Evolutionary conservation across 2,329 filamentous ascomycete species (phyloP), one percentile per base, ranked within the genome.

Genomic region (Trichoderma asperellum): DNA sequence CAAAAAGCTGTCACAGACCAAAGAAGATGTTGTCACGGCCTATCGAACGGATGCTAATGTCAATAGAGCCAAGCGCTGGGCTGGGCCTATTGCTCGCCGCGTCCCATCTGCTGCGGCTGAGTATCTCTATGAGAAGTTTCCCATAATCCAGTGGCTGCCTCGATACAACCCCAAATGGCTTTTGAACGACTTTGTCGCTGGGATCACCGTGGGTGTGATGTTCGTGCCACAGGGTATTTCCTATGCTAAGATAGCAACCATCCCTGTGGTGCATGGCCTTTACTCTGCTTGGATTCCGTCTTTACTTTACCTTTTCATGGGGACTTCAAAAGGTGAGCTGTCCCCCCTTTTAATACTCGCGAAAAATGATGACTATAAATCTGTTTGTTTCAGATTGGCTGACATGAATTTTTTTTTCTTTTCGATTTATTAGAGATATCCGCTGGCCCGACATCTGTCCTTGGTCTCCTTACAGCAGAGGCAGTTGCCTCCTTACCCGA

Each of bases 101-200:
- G 72, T 89, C 0, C 88, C 88, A 0, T 83, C 83, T 2, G 85
- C 83, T 10, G 79, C 86, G 1, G 81, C 77, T 5, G 83, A 87
- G 61, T 91, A 91, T 73, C 78, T 87, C 7, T 70, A 84, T 40
- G 87, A 88, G 71, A 91, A 90, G 75, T 79, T 89, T 3, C 89
- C 88, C 1, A 86, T 90, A 53, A 78, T 88, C 10, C 84, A 86
- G 61, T 91, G 89, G 89, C 80, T 91, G 0, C 88, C 89, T 12
- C 82, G 81, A 57, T 91, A 91, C 76, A 83, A 87, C 21, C 84
- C 82, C 5, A 79, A 83, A 82, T 91, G 88, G 88, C 75, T 91
- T 1, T 70, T 88, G 21, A 87, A 87, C 74, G 88, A 91, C 74
- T 76, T 85, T 12, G 86, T 91, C 72, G 88, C 87, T 12, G 89